Base-by-base conservation (phyloP, 2,329 filamentous ascomycete species). In the Coniosporium tulheliwenetii region DNA sequence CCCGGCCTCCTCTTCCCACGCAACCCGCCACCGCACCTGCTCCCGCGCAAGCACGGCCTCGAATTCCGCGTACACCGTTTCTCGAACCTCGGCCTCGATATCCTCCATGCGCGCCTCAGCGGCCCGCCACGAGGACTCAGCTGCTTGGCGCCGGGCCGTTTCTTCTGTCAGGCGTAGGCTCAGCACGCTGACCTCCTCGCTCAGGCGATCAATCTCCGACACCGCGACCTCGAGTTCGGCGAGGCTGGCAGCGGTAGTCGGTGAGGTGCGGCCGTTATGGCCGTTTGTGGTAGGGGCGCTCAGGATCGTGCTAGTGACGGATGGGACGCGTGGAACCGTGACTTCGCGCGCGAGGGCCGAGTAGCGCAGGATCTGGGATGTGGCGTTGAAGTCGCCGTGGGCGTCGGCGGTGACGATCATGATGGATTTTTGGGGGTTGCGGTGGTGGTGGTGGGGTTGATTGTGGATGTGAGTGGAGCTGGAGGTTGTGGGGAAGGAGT, bases 401-500 rank as follows among this genome's bases (percentile, higher is more conserved):
- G 91, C 85, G 53, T 98, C 89, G 2, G 89, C 91, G 0, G 89
- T 94, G 12, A 96, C 89, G 42, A 98, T 82, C 87, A 98, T 96
- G 51, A 93, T 77, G 1, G 81, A 87, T 52, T 82, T 87, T 56
- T 96, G 91, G 0, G 85, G 82, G 46, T 77, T 75, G 12, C 79
- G 75, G 10, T 70, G 66, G 14, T 54, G 49, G 19, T 55, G 49
- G 44, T 59, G 57, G 37, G 57, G 57, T 48, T 67, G 44, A 41
- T 64, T 12, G 60, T 65, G 55, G 43, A 70, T 64, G 32, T 67
- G 60, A n/a, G 48, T 51, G 36, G 52, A 51, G 52, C 64, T 52
- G 13, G 36, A 37, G 40, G 69, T 54, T 0, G 70, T 57, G 0
- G 56, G 50, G 50, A 67, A 68, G 30, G 61, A 66, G 52, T 70